Conservation (phyloP, 2,329 filamentous ascomycete genomes). For the Claviceps sp. region DNA sequence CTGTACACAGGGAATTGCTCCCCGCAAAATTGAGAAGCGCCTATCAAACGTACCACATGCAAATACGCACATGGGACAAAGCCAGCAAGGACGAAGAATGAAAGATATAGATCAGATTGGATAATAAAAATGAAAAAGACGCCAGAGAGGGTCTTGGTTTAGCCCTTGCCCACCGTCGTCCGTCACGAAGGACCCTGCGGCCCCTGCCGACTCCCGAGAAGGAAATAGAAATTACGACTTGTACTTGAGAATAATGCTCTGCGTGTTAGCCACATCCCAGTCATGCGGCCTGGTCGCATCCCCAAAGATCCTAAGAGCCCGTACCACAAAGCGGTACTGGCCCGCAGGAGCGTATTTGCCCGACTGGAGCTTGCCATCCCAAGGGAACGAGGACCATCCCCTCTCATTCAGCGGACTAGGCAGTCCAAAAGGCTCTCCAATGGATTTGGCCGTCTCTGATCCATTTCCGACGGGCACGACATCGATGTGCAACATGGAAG, state of each 20-base stretch:
- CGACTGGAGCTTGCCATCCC: conserved; percentile 31
- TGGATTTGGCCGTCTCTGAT: conserved; percentile 16
- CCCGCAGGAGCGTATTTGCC: conserved; percentile 33
- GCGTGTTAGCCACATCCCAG: conserved; percentile 30
- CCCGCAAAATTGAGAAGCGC: too few species aligned
- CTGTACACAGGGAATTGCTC: too few species aligned
- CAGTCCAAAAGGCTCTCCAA: conserved; percentile 27
- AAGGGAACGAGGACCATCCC: conserved; percentile 11
- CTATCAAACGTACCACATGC: too few species aligned
- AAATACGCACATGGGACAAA: too few species aligned
- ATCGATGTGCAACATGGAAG: conserved; percentile 27
- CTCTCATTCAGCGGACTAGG: conserved; percentile 18
- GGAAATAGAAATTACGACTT: neutral
- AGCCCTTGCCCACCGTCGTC: too few species aligned
- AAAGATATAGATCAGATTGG: too few species aligned
- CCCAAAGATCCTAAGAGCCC: conserved; percentile 35
- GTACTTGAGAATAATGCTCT: conserved; percentile 30
- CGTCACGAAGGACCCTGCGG: too few species aligned
- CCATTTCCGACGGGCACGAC: conserved; percentile 20
- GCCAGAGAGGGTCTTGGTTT: too few species aligned
- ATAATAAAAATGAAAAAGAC: too few species aligned
- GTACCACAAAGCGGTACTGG: conserved; percentile 32
- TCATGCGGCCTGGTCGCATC: conserved; percentile 26
- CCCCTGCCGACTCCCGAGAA: too few species aligned
- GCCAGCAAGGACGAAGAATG: too few species aligned